A percentile compares a stretch with the other conserved stretches of the same genome.
Evolutionary conservation across 2,329 filamentous ascomycete genomes (phyloP).

Genomic region (Fusarium circinatum): DNA sequence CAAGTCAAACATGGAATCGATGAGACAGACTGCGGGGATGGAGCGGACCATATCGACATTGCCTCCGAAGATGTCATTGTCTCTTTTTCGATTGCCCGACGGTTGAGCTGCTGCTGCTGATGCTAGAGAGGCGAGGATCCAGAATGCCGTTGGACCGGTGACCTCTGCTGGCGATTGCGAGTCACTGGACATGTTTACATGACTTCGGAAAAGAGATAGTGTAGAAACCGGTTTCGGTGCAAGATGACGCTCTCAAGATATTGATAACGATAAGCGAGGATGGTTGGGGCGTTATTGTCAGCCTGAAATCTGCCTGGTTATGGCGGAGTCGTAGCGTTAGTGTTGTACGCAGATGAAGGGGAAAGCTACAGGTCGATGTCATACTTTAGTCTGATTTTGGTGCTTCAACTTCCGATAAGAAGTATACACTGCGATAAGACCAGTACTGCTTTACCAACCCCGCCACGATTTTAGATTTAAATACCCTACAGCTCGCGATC

Average conservation of each 20-base stretch:
- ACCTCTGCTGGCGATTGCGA: not conserved
- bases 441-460: not conserved
- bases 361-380: rapidly evolving
- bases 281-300: not conserved
- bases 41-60: conserved; percentile 4
- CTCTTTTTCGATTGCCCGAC: not conserved
- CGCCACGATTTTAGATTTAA: not conserved
- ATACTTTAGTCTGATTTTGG: rapidly evolving
- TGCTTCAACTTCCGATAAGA: rapidly evolving
- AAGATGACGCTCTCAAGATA: not conserved
- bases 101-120: conserved; percentile 3
- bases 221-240: not conserved
- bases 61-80: not conserved
- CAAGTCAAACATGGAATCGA: not conserved
- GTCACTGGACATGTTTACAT: not conserved
- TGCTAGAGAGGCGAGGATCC: conserved; percentile 10
- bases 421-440: not conserved
- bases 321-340: not conserved
- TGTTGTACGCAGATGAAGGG: not conserved
- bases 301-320: not conserved
- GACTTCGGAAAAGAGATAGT: rapidly evolving
- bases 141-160: conserved; percentile 10
- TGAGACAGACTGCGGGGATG: not conserved
- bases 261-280: not conserved
- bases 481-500: not conserved